Conservation (phyloP, 1,139 yeast genomes). For the Candida pseudoviswanathii region DNA sequence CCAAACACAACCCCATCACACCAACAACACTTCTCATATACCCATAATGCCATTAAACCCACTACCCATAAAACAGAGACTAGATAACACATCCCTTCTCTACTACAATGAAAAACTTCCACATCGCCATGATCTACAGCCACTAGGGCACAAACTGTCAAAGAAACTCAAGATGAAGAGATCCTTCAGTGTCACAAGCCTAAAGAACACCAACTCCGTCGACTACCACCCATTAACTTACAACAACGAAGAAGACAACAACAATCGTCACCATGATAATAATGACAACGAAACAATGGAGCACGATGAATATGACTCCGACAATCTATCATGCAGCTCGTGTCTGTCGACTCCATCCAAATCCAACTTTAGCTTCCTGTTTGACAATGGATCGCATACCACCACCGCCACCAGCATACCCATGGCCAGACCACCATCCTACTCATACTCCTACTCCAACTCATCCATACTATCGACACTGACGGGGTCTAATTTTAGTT, state of each 20-base stretch:
- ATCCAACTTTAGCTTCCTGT: not conserved
- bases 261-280: too few species aligned
- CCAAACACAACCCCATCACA: not conserved
- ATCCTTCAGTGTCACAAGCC: constrained; percentile 9
- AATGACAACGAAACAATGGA: too few species aligned
- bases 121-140: not conserved
- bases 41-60: constrained; percentile 6
- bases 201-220: constrained; percentile 5
- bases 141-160: not conserved
- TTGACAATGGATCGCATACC: not conserved
- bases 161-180: constrained; percentile 8
- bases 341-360: constrained; percentile 4
- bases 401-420: constrained; percentile 1
- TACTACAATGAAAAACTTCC: not conserved
- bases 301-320: constrained; percentile 3
- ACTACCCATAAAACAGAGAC: too few species aligned
- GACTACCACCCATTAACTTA: constrained; percentile 7
- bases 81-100: constrained; percentile 1
- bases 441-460: constrained; percentile 2
- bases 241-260: constrained; percentile 5
- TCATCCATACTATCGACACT: constrained; percentile 4
- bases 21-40: not conserved
- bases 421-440: constrained; percentile 7
- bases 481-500: constrained; percentile 2
- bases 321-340: constrained; percentile 15